phyloP scores from a whole-genome alignment of 2,329 filamentous ascomycete species.

The Metarhizium anisopliae region DNA sequence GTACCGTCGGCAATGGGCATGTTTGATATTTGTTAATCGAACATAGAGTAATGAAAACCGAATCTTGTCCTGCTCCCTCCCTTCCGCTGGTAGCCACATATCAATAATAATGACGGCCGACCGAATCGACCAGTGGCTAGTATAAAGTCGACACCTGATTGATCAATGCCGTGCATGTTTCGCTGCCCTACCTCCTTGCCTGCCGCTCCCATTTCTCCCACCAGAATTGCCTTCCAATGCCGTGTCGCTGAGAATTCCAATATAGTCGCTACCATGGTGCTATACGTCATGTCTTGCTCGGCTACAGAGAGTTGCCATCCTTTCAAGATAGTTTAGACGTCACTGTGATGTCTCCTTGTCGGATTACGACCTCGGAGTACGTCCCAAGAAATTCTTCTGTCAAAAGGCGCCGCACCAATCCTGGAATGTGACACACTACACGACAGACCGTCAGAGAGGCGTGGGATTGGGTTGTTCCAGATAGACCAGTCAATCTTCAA shows the following conservation, averaged over 20 bases:
- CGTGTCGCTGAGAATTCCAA: not conserved
- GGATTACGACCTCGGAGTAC: not conserved
- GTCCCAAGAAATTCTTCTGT: not conserved
- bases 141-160: not conserved
- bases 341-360: not conserved
- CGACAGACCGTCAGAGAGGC: not conserved
- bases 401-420: not conserved
- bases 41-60: slow-evolving; percentile 1
- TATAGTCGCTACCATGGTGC: not conserved
- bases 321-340: not conserved
- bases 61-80: not conserved
- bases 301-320: not conserved
- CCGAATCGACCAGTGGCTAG: not conserved
- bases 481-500: too few species aligned
- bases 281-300: not conserved
- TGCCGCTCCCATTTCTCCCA: not conserved
- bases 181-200: not conserved
- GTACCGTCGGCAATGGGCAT: not conserved
- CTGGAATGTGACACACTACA: not conserved
- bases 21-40: slow-evolving; percentile 7
- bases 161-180: not conserved
- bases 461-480: too few species aligned
- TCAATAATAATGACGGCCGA: not conserved
- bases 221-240: not conserved
- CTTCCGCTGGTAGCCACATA: slow-evolving; percentile 3